Evolutionary conservation across 2,329 filamentous ascomycete genomes (phyloP).

Genomic region (Fusarium pininemorale): DNA sequence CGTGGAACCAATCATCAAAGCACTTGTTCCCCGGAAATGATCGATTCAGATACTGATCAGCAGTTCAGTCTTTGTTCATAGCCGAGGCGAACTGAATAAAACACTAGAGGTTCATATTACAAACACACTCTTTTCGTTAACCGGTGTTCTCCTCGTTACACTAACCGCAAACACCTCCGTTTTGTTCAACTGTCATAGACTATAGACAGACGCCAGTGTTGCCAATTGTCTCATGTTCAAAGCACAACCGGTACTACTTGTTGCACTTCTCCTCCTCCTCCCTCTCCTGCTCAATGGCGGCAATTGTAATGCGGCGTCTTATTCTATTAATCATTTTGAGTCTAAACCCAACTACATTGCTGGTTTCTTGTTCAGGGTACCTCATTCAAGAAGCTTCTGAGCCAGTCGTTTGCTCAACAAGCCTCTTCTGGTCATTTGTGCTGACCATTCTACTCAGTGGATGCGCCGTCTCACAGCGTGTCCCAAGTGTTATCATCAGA

Average conservation of each 20-base stretch:
- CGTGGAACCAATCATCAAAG: not conserved
- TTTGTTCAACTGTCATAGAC: not conserved
- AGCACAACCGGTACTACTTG: not conserved
- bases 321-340: not conserved
- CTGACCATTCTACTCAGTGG: not conserved
- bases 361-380: not conserved
- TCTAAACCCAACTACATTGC: not conserved
- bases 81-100: not conserved
- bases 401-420: not conserved
- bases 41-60: not conserved
- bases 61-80: not conserved
- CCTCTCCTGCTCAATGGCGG: not conserved
- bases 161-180: not conserved
- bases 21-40: not conserved
- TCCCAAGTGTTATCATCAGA: slow-evolving; percentile 15
- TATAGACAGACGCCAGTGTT: not conserved
- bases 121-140: not conserved
- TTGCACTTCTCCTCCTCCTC: not conserved
- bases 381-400: not conserved
- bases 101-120: not conserved
- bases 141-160: not conserved
- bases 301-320: not conserved
- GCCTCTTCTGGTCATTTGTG: not conserved
- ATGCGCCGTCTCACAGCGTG: not conserved
- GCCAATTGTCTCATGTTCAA: not conserved